Percentiles rank a stretch among this genome's conserved stretches.
These are phyloP conservation scores for Irpex lacteus DNA, from an alignment of 1,284 basidiomycete species.

Conservation along the genomic window DNA sequence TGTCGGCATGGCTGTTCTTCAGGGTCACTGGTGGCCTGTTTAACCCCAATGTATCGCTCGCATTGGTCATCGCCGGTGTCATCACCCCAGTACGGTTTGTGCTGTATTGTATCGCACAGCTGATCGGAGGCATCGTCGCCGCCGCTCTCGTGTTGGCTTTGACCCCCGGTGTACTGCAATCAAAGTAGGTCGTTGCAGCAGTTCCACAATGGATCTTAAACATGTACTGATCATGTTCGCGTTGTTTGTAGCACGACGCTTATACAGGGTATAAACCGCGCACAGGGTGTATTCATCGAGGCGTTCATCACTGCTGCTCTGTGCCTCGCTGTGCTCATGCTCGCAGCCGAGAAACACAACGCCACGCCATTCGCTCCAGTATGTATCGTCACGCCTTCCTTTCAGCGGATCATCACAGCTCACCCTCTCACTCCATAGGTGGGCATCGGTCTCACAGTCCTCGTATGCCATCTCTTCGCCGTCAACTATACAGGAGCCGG, in stretches of 20 bases:
- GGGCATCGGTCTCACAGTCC: conserved; percentile 69
- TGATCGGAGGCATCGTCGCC: conserved; percentile 61
- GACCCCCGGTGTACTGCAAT: conserved; percentile 56
- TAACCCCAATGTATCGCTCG: conserved; percentile 68
- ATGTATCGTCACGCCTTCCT: conserved; percentile 12
- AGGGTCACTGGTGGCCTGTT: conserved; percentile 70
- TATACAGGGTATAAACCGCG: conserved; percentile 40
- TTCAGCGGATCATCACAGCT: too few relatives aligned
- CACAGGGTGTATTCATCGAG: conserved; percentile 70
- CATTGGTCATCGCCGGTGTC: conserved; percentile 57
- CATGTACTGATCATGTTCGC: conserved; percentile 8
- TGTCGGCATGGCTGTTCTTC: conserved; percentile 74
- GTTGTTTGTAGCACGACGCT: conserved; percentile 40
- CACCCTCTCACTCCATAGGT: conserved; percentile 34
- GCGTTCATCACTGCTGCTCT: conserved; percentile 68
- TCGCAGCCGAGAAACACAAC: conserved; percentile 67
- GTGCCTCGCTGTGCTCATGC: conserved; percentile 61
- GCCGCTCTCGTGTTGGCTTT: conserved; percentile 60
- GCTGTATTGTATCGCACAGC: conserved; percentile 61
- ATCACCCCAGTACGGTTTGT: conserved; percentile 61
- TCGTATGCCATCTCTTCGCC: conserved; percentile 59
- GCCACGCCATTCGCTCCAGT: conserved; percentile 73
- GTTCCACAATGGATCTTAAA: not conserved
- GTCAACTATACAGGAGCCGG: conserved; percentile 57
- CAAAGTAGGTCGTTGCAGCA: conserved; percentile 40